These are phyloP conservation scores for Kwoniella dejecticola DNA, from an alignment of 768 basidiomycete genomes.

Conservation along the genomic window DNA sequence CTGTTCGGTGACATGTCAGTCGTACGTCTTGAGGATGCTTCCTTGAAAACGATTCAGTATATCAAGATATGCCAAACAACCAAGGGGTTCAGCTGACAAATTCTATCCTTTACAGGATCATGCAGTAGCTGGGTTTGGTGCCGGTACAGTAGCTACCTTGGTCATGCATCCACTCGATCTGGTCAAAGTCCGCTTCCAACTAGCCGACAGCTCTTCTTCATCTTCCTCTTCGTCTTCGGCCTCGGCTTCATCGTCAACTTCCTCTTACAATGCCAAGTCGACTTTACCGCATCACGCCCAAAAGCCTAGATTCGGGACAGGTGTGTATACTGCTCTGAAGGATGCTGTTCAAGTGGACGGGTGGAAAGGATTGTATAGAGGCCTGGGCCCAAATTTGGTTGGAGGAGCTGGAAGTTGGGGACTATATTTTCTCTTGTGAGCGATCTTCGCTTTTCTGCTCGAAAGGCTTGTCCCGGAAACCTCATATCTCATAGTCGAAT, in stretches of 20 bases:
- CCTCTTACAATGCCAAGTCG: conserved; percentile 11
- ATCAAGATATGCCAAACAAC: neutral
- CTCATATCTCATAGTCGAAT: too few relatives aligned
- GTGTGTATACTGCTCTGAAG: conserved; percentile 71
- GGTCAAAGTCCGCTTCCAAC: conserved; percentile 90
- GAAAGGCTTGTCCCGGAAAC: too few relatives aligned
- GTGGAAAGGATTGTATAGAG: conserved; percentile 84
- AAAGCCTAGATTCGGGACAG: conserved; percentile 56
- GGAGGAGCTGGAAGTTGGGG: conserved; percentile 98
- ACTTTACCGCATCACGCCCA: conserved; percentile 22
- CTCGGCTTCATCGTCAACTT: conserved; percentile 12
- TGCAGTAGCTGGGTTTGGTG: conserved; percentile 88
- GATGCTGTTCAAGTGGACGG: conserved; percentile 76
- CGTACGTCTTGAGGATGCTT: conserved; percentile 6
- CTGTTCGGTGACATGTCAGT: conserved; percentile 24
- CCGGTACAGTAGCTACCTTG: conserved; percentile 86
- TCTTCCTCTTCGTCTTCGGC: conserved; percentile 13
- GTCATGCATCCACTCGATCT: conserved; percentile 98
- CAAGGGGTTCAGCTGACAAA: neutral
- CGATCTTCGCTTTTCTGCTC: conserved; percentile 25
- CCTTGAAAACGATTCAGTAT: too few relatives aligned
- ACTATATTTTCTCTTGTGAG: conserved; percentile 95
- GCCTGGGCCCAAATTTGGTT: conserved; percentile 83
- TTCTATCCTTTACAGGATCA: conserved; percentile 69
- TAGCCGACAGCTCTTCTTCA: conserved; percentile 64